Evolutionary conservation across 73 alveolate species (phyloP).

Genomic region (Tetrahymena elliotti): DNA sequence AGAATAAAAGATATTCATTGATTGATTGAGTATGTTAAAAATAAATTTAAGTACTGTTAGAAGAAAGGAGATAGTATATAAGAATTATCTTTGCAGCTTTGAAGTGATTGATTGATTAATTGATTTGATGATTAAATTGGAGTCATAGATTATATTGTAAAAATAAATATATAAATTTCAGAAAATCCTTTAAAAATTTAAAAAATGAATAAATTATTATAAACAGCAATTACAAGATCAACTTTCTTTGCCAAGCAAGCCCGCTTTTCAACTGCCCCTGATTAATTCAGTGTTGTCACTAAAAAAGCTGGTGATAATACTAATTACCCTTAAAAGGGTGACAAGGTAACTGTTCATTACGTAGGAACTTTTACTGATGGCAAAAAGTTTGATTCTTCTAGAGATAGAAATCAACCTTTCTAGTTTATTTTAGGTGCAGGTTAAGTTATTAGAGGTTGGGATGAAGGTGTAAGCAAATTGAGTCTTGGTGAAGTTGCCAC

Average conservation of each 20-base stretch:
- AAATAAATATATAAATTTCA: background rate
- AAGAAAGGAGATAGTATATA: background rate
- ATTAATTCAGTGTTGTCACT: constrained; percentile 50
- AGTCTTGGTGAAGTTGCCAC: constrained; percentile 79
- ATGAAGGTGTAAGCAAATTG: constrained; percentile 81
- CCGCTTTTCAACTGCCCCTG: background rate
- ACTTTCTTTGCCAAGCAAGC: background rate
- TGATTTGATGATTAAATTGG: background rate
- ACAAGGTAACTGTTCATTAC: constrained; percentile 82
- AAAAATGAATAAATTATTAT: background rate
- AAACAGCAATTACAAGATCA: background rate
- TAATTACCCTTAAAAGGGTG: constrained; percentile 86
- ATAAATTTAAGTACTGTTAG: too few relatives aligned
- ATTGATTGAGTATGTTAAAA: too few relatives aligned
- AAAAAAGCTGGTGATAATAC: constrained; percentile 86
- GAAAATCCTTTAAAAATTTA: background rate
- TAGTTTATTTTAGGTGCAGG: constrained; percentile 84
- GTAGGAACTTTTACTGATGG: constrained; percentile 89
- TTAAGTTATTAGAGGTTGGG: constrained; percentile 98
- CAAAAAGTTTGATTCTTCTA: constrained; percentile 81
- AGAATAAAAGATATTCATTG: too few relatives aligned
- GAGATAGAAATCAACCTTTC: constrained; percentile 88
- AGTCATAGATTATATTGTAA: background rate
- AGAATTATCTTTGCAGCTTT: too few relatives aligned
- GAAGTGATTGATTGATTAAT: background rate